Percentiles rank a stretch among this genome's conserved stretches.
phyloP scores from a whole-genome alignment of 1,139 yeast species.

The Pichia sp. region DNA sequence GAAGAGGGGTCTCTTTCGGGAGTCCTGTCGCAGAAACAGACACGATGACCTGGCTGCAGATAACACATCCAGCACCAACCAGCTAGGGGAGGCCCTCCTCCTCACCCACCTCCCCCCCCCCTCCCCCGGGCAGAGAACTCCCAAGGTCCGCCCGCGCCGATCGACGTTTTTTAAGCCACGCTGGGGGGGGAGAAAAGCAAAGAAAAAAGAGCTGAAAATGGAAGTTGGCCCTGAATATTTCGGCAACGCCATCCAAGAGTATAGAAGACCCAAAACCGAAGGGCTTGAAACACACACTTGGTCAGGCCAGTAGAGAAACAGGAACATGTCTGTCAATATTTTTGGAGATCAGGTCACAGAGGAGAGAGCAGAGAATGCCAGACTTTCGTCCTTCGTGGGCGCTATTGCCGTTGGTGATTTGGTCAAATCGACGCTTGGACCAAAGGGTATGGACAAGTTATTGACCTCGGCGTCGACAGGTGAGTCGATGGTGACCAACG shows the following conservation, averaged over 20 bases:
- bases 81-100: no score
- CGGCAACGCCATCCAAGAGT: background rate
- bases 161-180: background rate
- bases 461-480: constrained; percentile 83
- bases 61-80: no score
- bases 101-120: no score
- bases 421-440: constrained; percentile 93
- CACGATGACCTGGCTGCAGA: background rate
- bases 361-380: constrained; percentile 96
- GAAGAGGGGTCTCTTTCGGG: background rate
- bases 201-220: background rate
- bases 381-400: constrained; percentile 94
- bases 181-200: background rate
- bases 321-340: constrained; percentile 68
- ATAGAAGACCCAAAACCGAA: background rate
- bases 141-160: background rate
- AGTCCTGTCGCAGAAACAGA: background rate
- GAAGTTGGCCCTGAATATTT: background rate
- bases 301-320: background rate
- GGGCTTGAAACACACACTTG: background rate
- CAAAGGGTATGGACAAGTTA: constrained; percentile 97
- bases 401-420: constrained; percentile 98
- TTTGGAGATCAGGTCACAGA: constrained; percentile 97
- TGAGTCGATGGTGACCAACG: constrained; percentile 81
- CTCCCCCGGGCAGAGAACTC: no score